Percentiles rank a stretch among this genome's conserved stretches.
phyloP scores from a whole-genome alignment of 129 eudicot species.

The Calendula officinalis region DNA sequence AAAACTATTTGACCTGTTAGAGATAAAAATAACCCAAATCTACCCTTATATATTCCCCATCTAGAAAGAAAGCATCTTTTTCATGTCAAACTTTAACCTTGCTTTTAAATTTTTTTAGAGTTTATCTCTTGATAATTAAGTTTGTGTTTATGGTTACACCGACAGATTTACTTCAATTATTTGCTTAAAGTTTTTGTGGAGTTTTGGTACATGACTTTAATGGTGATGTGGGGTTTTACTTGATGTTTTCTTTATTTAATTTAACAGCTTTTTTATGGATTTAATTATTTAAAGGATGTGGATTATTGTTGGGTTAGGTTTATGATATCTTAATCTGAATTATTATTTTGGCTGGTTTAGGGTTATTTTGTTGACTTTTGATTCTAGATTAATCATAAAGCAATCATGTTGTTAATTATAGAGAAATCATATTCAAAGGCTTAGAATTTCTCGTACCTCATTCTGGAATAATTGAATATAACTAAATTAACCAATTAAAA shows the following conservation, averaged over 20 bases:
- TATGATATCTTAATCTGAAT: constrained; percentile 19
- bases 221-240: constrained; percentile 28
- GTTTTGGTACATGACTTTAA: constrained; percentile 21
- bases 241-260: constrained; percentile 13
- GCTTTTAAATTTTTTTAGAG: background rate
- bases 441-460: background rate
- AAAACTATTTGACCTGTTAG: background rate
- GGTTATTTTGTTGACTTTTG: constrained; percentile 30
- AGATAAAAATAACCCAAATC: background rate
- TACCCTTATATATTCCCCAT: background rate
- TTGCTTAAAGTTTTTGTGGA: constrained; percentile 19
- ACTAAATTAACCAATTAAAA: background rate
- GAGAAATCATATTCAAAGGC: background rate
- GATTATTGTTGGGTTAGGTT: constrained; percentile 19
- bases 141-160: constrained; percentile 18
- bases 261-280: constrained; percentile 8
- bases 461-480: background rate
- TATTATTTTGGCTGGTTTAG: constrained; percentile 22
- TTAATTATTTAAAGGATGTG: constrained; percentile 16
- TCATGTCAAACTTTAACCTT: background rate
- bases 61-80: background rate
- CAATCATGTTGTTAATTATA: constrained; percentile 22
- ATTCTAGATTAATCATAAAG: constrained; percentile 25
- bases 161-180: constrained; percentile 21
- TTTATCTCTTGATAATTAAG: background rate